Evolutionary conservation across 2,329 filamentous ascomycete genomes (phyloP), one percentile per base, ranked within the genome.

Genomic region (Peltaster fructicola): DNA sequence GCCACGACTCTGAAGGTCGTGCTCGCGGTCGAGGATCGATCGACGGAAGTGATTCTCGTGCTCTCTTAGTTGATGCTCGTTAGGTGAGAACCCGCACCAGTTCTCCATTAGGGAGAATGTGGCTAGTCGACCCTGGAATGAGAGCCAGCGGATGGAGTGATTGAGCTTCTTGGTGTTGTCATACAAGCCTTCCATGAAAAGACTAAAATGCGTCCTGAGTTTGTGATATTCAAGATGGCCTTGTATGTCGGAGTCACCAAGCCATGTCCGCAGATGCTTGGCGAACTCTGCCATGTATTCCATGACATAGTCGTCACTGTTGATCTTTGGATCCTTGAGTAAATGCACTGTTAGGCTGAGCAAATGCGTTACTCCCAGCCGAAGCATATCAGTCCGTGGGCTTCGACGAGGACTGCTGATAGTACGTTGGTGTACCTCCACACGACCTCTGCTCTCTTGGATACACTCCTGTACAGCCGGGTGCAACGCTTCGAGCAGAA

Each of bases 41-140:
- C 84, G 77, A 20, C 80, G 67, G 74, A 93, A 90, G 17, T 68
- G 76, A 33, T 91, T 77, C 50, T 93, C 84, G 32, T 81, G 66
- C 30, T 74, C 72, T 4, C 73, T 68, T 19, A 92, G 78, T 35
- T 90, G 78, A 8, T 57, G 62, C 45, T 90, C 81, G 35, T 93
- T 92, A 0, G 84, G 81, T 6, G 84, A 92, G 48, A 90, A 93
- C 3, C 88, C 88, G 47, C 88, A 98, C 90, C 90, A 98, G 36
- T 95, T 85, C 51, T 98, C 88, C 84, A 98, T 95, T 23, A 98
- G 57, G 1, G 84, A 74, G 45, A 98, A 98, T 0, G 85, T 78
- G 4, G 88, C 93, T 47, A 93, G 92, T 19, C 90, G 66, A 8
- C 84, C 80, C 48, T 98, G 88, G 43, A 98, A 98, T 0, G 88